Evolutionary conservation across 768 basidiomycete species (phyloP).

Genomic region (Daedaleopsis nitida): DNA sequence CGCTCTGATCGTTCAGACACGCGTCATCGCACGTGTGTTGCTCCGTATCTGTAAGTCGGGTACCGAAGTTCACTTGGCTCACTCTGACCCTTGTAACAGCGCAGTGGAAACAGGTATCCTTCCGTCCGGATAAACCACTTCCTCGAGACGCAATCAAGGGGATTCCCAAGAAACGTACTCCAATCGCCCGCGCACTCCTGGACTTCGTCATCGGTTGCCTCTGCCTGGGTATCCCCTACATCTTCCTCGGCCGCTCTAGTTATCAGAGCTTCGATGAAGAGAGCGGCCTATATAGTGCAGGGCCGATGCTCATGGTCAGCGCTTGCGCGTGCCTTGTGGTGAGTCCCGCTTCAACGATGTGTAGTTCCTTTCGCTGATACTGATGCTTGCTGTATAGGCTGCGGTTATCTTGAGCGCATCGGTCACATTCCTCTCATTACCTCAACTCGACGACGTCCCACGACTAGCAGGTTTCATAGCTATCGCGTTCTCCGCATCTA

Average conservation of each 20-base stretch:
- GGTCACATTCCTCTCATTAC: slow-evolving; percentile 79
- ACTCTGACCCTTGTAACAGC: slow-evolving; percentile 35
- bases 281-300: slow-evolving; percentile 47
- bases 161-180: slow-evolving; percentile 33
- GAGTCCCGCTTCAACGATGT: slow-evolving; percentile 4
- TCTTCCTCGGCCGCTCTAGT: slow-evolving; percentile 61
- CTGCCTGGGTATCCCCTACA: slow-evolving; percentile 78
- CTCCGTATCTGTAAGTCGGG: slow-evolving; percentile 61
- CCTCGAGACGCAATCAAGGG: slow-evolving; percentile 50
- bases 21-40: slow-evolving; percentile 68
- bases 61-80: neutral
- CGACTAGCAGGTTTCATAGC: slow-evolving; percentile 69
- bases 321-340: slow-evolving; percentile 47
- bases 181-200: slow-evolving; percentile 50
- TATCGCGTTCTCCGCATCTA: slow-evolving; percentile 66
- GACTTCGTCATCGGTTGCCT: slow-evolving; percentile 64
- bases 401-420: slow-evolving; percentile 81
- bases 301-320: slow-evolving; percentile 63
- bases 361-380: slow-evolving; percentile 2
- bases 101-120: slow-evolving; percentile 71
- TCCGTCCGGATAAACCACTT: slow-evolving; percentile 68
- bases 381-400: slow-evolving; percentile 50
- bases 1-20: slow-evolving; percentile 54
- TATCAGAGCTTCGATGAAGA: slow-evolving; percentile 61
- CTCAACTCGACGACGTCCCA: slow-evolving; percentile 65